Percentiles rank a stretch among this genome's conserved stretches.
phyloP scores from a whole-genome alignment of 148 eudicot species.

The Vaccinium corymbosum region DNA sequence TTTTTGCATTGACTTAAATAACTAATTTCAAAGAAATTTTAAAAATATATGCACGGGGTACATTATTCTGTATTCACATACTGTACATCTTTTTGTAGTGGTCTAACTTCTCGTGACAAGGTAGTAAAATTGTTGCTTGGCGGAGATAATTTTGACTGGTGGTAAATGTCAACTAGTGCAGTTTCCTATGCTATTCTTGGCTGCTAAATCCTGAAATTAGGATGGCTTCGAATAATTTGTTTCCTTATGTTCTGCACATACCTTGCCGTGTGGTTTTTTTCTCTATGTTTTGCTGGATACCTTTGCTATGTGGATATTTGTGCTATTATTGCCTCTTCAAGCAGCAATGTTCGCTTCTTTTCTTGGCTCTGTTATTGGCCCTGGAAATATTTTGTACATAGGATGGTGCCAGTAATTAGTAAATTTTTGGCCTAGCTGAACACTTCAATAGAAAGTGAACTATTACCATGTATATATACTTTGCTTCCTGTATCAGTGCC shows the following conservation, averaged over 20 bases:
- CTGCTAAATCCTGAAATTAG: background rate
- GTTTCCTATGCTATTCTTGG: background rate
- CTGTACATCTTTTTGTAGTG: background rate
- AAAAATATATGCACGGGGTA: background rate
- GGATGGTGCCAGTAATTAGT: background rate
- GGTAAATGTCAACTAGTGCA: background rate
- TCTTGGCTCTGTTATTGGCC: background rate
- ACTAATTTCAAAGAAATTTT: background rate
- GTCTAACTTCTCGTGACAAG: background rate
- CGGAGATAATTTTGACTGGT: background rate
- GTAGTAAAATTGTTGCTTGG: background rate
- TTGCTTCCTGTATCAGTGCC: background rate
- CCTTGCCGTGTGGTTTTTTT: background rate
- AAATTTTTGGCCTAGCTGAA: background rate
- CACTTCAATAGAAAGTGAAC: background rate
- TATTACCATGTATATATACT: background rate
- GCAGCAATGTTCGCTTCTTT: conserved; percentile 10
- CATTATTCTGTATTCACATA: background rate
- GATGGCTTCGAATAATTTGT: background rate
- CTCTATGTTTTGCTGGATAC: background rate
- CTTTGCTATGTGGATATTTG: background rate
- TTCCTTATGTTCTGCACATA: background rate
- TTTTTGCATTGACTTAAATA: background rate
- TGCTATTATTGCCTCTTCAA: background rate
- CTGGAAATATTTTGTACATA: background rate